Evolutionary conservation across 2,329 filamentous ascomycete genomes (phyloP).

Genomic region (Fusarium fujikuroi): DNA sequence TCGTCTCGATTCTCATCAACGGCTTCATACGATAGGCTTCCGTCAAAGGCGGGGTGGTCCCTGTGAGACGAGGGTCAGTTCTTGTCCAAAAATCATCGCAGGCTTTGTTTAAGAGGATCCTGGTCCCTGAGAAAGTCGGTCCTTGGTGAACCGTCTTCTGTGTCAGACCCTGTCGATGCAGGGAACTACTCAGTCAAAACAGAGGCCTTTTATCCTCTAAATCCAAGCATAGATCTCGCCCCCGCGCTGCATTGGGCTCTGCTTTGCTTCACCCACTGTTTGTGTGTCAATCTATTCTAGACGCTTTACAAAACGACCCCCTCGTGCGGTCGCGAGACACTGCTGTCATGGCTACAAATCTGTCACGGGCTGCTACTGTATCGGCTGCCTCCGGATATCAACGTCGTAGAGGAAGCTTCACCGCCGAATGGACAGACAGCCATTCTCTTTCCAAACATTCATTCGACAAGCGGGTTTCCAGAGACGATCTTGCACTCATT

Average conservation of each 20-base stretch:
- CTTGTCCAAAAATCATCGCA: constrained; percentile 27
- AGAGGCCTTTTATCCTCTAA: constrained; percentile 27
- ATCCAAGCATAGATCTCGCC: constrained; percentile 38
- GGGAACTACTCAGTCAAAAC: constrained; percentile 36
- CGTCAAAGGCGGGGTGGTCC: constrained; percentile 42
- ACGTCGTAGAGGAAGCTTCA: constrained; percentile 41
- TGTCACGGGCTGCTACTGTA: constrained; percentile 42
- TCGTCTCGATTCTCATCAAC: constrained; percentile 37
- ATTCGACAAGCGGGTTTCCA: constrained; percentile 57
- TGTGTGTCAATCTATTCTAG: constrained; percentile 35
- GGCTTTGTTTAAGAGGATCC: constrained; percentile 33
- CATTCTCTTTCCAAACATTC: constrained; percentile 30
- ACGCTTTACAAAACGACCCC: constrained; percentile 26
- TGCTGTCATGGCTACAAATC: constrained; percentile 39
- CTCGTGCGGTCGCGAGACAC: constrained; percentile 24
- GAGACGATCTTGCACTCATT: constrained; percentile 53
- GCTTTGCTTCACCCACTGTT: constrained; percentile 19
- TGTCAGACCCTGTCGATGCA: constrained; percentile 45
- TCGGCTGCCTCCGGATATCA: constrained; percentile 33
- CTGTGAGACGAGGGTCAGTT: constrained; percentile 41
- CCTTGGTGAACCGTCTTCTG: constrained; percentile 42
- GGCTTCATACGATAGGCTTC: constrained; percentile 39
- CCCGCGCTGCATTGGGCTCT: constrained; percentile 16
- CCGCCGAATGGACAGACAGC: constrained; percentile 33
- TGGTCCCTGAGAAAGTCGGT: constrained; percentile 33